Evolutionary conservation across 1,284 basidiomycete genomes (phyloP).

Genomic region (Marasmius tenuissimus): DNA sequence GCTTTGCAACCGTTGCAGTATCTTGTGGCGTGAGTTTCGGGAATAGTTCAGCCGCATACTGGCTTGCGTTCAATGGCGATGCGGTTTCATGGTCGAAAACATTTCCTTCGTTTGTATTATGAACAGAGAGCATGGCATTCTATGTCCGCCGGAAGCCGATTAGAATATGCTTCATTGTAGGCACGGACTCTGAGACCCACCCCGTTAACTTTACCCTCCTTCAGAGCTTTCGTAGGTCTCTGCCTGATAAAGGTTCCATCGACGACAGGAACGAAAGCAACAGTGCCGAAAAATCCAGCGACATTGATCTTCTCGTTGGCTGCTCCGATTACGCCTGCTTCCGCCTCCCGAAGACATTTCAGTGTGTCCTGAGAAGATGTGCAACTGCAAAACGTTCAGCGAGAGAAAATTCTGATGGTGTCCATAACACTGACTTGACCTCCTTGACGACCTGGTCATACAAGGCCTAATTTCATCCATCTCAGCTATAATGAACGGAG

Average conservation of each 20-base stretch:
- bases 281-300: conserved; percentile 40
- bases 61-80: not conserved
- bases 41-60: conserved; percentile 17
- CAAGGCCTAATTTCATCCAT: conserved; percentile 22
- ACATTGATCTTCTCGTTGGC: conserved; percentile 34
- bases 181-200: conserved; percentile 23
- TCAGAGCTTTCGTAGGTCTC: conserved; percentile 36
- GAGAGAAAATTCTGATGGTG: not conserved
- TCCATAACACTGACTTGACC: conserved; percentile 27
- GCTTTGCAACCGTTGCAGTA: not conserved
- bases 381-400: conserved; percentile 30
- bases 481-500: not conserved
- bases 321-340: conserved; percentile 28
- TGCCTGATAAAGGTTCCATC: conserved; percentile 46
- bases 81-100: conserved; percentile 22
- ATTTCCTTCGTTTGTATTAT: conserved; percentile 40
- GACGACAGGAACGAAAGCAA: conserved; percentile 40
- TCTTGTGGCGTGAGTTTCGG: conserved; percentile 17
- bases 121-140: conserved; percentile 27
- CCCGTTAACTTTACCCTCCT: conserved; percentile 35
- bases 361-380: conserved; percentile 28
- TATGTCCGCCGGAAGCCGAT: not conserved
- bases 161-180: not conserved
- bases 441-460: conserved; percentile 31
- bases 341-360: conserved; percentile 33